A percentile compares a stretch with the other conserved stretches of the same genome.
Evolutionary conservation across 345 rosid genomes (phyloP).

Genomic region (Tarenaya hassleriana): DNA sequence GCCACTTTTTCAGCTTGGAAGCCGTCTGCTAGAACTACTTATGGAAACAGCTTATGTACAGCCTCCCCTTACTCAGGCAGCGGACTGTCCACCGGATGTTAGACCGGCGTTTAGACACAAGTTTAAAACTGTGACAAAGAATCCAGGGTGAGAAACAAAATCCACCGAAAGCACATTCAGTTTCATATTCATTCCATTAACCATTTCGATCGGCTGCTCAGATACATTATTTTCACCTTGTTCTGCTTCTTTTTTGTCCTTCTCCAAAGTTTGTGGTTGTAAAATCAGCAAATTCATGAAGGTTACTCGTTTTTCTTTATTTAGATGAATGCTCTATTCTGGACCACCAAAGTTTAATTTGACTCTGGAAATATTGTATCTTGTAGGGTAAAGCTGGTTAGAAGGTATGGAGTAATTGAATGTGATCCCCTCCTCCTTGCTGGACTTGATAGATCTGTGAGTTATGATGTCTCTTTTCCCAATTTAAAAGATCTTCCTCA

Average conservation of each 20-base stretch:
- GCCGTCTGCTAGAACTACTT: conserved; percentile 73
- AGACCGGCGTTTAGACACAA: conserved; percentile 91
- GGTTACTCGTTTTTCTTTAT: not conserved
- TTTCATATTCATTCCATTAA: no score
- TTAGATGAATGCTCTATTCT: not conserved
- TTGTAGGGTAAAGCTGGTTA: conserved; percentile 55
- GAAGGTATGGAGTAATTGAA: conserved; percentile 80
- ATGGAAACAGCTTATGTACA: conserved; percentile 82
- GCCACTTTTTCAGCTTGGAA: conserved; percentile 62
- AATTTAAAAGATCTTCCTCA: not conserved
- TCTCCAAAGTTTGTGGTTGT: not conserved
- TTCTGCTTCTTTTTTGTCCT: not conserved
- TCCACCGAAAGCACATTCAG: conserved; percentile 1
- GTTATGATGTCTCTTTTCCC: conserved; percentile 29
- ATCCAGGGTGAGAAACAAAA: conserved; percentile 47
- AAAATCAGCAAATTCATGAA: not conserved
- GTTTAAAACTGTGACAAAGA: conserved; percentile 46
- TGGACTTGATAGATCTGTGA: conserved; percentile 79
- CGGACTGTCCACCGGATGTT: conserved; percentile 64
- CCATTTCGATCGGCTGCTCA: no score
- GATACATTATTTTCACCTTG: not conserved
- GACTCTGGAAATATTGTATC: conserved; percentile 10
- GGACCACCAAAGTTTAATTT: not conserved
- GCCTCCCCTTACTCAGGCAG: conserved; percentile 64
- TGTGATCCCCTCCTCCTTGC: conserved; percentile 69